phyloP scores from a whole-genome alignment of 768 basidiomycete genomes.

The Tephrocybe sp. region DNA sequence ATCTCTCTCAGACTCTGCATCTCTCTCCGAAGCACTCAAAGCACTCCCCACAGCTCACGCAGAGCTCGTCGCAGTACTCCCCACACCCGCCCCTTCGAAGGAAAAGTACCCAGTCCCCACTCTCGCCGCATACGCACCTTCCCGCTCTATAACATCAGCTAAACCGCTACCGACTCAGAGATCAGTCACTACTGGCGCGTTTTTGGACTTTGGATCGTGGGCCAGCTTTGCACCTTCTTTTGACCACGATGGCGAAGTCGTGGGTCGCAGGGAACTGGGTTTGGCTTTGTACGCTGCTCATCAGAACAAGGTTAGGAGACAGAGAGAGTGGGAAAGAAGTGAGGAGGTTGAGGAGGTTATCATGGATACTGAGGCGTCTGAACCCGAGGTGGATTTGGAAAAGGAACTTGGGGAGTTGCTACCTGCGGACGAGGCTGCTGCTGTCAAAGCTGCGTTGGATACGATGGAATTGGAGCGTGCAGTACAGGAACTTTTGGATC shows the following conservation, averaged over 20 bases:
- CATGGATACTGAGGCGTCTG: background rate
- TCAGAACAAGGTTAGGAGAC: slow-evolving; percentile 25
- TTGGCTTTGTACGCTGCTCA: slow-evolving; percentile 55
- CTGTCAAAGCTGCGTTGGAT: slow-evolving; percentile 59
- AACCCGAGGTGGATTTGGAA: slow-evolving; percentile 29
- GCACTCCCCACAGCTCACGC: slow-evolving; percentile 62
- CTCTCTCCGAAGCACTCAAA: slow-evolving; percentile 40
- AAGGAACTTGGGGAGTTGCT: slow-evolving; percentile 52
- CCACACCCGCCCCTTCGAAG: slow-evolving; percentile 48
- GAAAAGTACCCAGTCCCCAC: slow-evolving; percentile 37
- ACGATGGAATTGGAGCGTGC: slow-evolving; percentile 66
- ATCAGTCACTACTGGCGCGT: slow-evolving; percentile 58
- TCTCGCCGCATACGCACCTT: slow-evolving; percentile 55
- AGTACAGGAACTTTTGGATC: slow-evolving; percentile 64
- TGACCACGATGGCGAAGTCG: slow-evolving; percentile 72
- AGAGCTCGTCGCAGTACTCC: slow-evolving; percentile 73
- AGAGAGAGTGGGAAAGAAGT: slow-evolving; percentile 21
- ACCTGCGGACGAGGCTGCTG: slow-evolving; percentile 49
- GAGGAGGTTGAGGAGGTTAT: slow-evolving; percentile 18
- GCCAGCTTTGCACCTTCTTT: slow-evolving; percentile 78
- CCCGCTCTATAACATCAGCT: slow-evolving; percentile 38
- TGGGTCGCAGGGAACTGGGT: slow-evolving; percentile 60
- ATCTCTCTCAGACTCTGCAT: slow-evolving; percentile 52
- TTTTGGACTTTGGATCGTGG: slow-evolving; percentile 77
- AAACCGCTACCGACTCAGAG: slow-evolving; percentile 47